Percentiles rank a stretch among this genome's conserved stretches.
phyloP scores from a whole-genome alignment of 208 protist species.

The Phytomonas francai region DNA sequence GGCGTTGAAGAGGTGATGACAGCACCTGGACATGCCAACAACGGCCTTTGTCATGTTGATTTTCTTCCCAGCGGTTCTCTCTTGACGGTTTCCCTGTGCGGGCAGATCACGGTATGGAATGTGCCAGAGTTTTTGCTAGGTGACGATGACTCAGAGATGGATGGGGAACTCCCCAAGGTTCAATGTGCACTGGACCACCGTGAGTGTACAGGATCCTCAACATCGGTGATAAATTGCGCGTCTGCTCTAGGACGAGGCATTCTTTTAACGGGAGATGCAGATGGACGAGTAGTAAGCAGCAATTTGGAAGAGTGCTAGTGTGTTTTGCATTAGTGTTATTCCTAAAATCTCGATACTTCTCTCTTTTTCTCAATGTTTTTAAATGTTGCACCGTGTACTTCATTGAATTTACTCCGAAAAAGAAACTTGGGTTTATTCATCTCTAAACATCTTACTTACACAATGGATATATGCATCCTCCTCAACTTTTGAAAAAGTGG shows the following conservation, averaged over 20 bases:
- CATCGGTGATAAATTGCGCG: slow-evolving; percentile 38
- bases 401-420: not conserved
- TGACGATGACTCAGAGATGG: slow-evolving; percentile 23
- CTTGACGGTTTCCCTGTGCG: slow-evolving; percentile 63
- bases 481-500: not conserved
- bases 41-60: slow-evolving; percentile 50
- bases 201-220: slow-evolving; percentile 20
- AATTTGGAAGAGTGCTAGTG: not conserved
- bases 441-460: not conserved
- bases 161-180: slow-evolving; percentile 39
- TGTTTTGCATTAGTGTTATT: not conserved
- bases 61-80: slow-evolving; percentile 33
- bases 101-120: slow-evolving; percentile 68
- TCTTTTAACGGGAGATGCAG: not conserved
- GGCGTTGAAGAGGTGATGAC: slow-evolving; percentile 20
- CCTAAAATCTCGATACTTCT: not conserved
- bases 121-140: slow-evolving; percentile 27
- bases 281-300: not conserved
- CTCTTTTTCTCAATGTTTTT: not conserved
- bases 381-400: not conserved
- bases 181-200: slow-evolving; percentile 35
- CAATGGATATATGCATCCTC: not conserved
- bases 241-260: not conserved
- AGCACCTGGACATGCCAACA: slow-evolving; percentile 54
- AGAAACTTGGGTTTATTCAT: not conserved